phyloP scores from a whole-genome alignment of 2,329 filamentous ascomycete species.

The Trichoderma sp. region DNA sequence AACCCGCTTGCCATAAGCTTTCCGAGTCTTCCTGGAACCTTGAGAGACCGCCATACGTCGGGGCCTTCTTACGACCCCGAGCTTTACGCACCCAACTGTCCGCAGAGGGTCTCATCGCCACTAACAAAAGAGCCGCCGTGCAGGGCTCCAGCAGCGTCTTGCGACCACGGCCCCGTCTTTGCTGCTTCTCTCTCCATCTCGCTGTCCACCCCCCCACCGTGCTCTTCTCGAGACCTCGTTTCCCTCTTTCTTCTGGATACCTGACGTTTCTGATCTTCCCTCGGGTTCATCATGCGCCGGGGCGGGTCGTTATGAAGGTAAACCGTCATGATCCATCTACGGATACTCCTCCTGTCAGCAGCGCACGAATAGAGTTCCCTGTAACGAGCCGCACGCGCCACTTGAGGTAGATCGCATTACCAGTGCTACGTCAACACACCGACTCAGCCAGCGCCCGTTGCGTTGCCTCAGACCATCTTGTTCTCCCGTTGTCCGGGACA shows the following conservation, averaged over 20 bases:
- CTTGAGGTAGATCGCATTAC: conserved; percentile 17
- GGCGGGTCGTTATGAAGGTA: conserved; percentile 43
- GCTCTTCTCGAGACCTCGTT: conserved; percentile 22
- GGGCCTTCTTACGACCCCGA: conserved; percentile 7
- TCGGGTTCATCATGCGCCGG: conserved; percentile 36
- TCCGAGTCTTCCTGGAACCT: conserved; percentile 22
- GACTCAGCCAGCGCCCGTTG: conserved; percentile 1
- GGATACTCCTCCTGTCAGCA: conserved; percentile 35
- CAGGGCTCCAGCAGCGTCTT: conserved; percentile 25
- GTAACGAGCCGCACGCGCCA: conserved; percentile 18
- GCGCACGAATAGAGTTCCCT: conserved; percentile 25
- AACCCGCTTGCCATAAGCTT: conserved; percentile 22
- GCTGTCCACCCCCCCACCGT: conserved; percentile 21
- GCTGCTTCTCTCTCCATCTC: conserved; percentile 21
- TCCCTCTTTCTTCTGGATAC: conserved; percentile 20
- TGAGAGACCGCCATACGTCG: conserved; percentile 11
- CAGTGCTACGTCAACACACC: conserved; percentile 20
- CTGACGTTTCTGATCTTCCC: conserved; percentile 26
- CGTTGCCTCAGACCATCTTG: conserved; percentile 14
- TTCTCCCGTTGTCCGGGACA: conserved; percentile 21
- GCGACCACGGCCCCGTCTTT: conserved; percentile 29
- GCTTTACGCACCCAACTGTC: conserved; percentile 24
- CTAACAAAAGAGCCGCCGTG: conserved; percentile 33
- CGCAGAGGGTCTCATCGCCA: conserved; percentile 28
- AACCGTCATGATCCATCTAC: conserved; percentile 37